These are phyloP conservation scores for Pseudisothecium myosuroides DNA, from an alignment of 225 moss, liverwort and hornwort genomes.

Conservation along the genomic window DNA sequence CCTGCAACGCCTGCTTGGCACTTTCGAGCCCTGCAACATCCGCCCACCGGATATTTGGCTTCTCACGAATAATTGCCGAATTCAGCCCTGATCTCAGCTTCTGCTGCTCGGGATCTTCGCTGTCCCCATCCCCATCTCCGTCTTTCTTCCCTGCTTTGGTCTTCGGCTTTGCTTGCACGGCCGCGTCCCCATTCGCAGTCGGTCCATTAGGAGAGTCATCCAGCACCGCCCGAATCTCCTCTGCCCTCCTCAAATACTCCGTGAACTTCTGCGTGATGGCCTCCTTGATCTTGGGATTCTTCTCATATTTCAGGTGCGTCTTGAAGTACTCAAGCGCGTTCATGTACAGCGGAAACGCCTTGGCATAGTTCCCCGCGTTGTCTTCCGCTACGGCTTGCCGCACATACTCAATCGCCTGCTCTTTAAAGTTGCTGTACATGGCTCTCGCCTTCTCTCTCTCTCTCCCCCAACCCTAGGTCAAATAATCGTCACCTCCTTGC, in stretches of 20 bases:
- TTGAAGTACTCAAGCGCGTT: constrained; percentile 99
- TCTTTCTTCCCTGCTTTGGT: constrained; percentile 61
- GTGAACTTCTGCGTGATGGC: constrained; percentile 98
- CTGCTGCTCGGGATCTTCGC: constrained; percentile 84
- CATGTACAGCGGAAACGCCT: constrained; percentile 98
- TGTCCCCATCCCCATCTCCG: constrained; percentile 59
- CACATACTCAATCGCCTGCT: constrained; percentile 99
- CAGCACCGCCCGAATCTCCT: constrained; percentile 94
- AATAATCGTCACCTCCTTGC: constrained; percentile 11
- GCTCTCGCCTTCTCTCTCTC: constrained; percentile 9
- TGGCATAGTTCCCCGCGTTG: constrained; percentile 97
- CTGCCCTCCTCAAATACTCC: constrained; percentile 91
- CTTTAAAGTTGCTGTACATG: constrained; percentile 99
- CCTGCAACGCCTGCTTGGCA: constrained; percentile 94
- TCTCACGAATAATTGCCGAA: constrained; percentile 77
- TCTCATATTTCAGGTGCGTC: constrained; percentile 99
- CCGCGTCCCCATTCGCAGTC: constrained; percentile 65
- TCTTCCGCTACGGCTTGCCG: constrained; percentile 96
- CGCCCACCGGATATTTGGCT: constrained; percentile 79
- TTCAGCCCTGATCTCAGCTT: constrained; percentile 75
- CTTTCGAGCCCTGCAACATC: constrained; percentile 95
- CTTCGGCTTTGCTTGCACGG: constrained; percentile 75
- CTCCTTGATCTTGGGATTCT: constrained; percentile 99
- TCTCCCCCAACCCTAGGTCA: constrained; percentile 15
- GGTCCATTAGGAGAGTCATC: constrained; percentile 70